phyloP scores from a whole-genome alignment of 2,329 filamentous ascomycete genomes.

The Polychaeton citri region DNA sequence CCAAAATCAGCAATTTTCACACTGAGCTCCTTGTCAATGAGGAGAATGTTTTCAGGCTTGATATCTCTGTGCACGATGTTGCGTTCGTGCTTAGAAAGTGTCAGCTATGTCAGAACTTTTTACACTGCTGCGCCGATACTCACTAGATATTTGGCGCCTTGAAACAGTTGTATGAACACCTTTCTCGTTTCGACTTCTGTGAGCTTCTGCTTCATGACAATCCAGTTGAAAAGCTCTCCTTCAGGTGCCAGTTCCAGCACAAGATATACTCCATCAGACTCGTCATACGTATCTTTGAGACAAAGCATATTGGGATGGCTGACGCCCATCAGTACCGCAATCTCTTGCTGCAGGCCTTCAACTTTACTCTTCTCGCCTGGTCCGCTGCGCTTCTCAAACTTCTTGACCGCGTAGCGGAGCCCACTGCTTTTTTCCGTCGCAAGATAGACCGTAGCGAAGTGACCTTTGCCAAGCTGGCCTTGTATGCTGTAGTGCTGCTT shows the following conservation, averaged over 20 bases:
- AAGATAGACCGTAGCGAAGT: conserved; percentile 87
- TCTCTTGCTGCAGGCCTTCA: conserved; percentile 84
- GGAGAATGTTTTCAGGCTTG: conserved; percentile 89
- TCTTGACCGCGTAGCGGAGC: conserved; percentile 78
- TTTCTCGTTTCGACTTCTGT: conserved; percentile 72
- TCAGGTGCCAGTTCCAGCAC: conserved; percentile 82
- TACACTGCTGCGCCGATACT: conserved; percentile 18
- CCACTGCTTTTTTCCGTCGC: conserved; percentile 79
- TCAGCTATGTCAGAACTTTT: not conserved
- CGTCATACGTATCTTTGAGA: conserved; percentile 89
- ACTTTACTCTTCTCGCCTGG: conserved; percentile 71
- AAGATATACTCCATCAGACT: conserved; percentile 78
- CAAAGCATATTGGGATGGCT: conserved; percentile 88
- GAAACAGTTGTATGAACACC: conserved; percentile 81
- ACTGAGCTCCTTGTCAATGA: conserved; percentile 70
- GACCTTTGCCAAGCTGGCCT: conserved; percentile 81
- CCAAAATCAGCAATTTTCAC: conserved; percentile 96
- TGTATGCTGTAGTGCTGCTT: conserved; percentile 73
- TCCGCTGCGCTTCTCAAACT: conserved; percentile 77
- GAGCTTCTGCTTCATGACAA: conserved; percentile 81
- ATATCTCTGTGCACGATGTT: conserved; percentile 97
- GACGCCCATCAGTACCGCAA: conserved; percentile 92
- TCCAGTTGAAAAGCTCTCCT: conserved; percentile 91
- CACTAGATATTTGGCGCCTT: conserved; percentile 90
- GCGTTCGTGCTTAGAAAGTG: conserved; percentile 62